A percentile compares a stretch with the other conserved stretches of the same genome.
Evolutionary conservation across 2,329 filamentous ascomycete genomes (phyloP).

Genomic region (Fusarium kyushuense): DNA sequence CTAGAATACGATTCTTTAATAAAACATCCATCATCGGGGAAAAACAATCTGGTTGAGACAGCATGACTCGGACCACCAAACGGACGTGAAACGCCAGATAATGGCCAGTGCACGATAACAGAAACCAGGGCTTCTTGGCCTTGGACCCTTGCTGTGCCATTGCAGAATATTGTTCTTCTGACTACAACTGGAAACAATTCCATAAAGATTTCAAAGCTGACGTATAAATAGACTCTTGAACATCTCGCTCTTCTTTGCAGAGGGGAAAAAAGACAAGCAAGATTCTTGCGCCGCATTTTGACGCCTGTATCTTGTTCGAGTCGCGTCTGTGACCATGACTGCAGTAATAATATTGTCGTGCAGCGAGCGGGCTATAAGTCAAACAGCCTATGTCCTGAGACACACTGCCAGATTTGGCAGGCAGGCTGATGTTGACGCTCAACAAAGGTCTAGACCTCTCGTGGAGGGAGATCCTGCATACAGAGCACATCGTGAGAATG

Average conservation of each 20-base stretch:
- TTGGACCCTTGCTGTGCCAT: conserved; percentile 29
- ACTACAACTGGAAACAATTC: neutral
- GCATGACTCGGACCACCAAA: conserved; percentile 38
- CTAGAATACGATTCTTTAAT: conserved; percentile 29
- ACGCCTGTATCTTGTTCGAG: conserved; percentile 24
- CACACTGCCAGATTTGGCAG: conserved; percentile 38
- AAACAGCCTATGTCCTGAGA: conserved; percentile 29
- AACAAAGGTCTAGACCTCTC: conserved; percentile 42
- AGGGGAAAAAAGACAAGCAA: neutral
- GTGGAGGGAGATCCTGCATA: conserved; percentile 7
- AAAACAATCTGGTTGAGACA: conserved; percentile 32
- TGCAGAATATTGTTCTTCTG: conserved; percentile 7
- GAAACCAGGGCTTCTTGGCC: conserved; percentile 25
- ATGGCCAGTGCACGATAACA: conserved; percentile 42
- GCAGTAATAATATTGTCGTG: conserved; percentile 37
- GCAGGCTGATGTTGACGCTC: conserved; percentile 38
- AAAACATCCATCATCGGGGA: conserved; percentile 36
- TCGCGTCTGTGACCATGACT: conserved; percentile 38
- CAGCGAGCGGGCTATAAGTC: conserved; percentile 41
- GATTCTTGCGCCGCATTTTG: conserved; percentile 10
- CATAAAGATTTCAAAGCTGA: neutral
- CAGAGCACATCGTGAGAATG: conserved; percentile 20
- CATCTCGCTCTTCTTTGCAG: neutral
- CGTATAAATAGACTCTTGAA: neutral
- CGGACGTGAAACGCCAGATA: conserved; percentile 24